These are phyloP conservation scores for Elaphomyces granulatus DNA, from an alignment of 495 filamentous ascomycete species.

Conservation along the genomic window DNA sequence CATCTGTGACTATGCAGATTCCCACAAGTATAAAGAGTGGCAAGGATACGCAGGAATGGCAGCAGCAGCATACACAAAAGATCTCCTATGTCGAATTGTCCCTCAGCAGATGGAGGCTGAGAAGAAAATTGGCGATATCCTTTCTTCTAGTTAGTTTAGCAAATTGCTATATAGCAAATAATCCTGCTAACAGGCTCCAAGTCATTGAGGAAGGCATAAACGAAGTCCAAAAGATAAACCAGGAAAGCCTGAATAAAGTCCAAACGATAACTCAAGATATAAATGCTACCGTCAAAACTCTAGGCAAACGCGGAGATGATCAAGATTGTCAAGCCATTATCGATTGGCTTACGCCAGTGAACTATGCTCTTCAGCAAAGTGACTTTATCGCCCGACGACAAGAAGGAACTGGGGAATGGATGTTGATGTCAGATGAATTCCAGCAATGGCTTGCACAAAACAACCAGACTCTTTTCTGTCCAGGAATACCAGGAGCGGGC, in stretches of 20 bases:
- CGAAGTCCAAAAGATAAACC: neutral
- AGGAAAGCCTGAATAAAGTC: neutral
- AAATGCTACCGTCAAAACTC: slow-evolving; percentile 25
- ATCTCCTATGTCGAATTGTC: slow-evolving; percentile 7
- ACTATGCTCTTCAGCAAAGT: slow-evolving; percentile 10
- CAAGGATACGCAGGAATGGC: slow-evolving; percentile 18
- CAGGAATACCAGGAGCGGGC: slow-evolving; percentile 28
- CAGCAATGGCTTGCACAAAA: slow-evolving; percentile 16
- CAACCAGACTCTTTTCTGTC: slow-evolving; percentile 27
- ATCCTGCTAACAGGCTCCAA: neutral
- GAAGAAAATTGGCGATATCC: neutral
- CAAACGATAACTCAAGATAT: neutral
- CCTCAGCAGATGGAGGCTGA: neutral
- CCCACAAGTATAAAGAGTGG: slow-evolving; percentile 23
- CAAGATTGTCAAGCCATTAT: slow-evolving; percentile 1
- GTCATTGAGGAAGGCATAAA: neutral
- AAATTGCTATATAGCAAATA: neutral
- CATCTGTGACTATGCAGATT: slow-evolving; percentile 23
- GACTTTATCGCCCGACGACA: slow-evolving; percentile 11
- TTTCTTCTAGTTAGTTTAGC: neutral
- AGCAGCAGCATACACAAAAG: slow-evolving; percentile 18
- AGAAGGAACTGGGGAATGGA: slow-evolving; percentile 28
- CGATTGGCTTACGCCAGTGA: slow-evolving; percentile 9
- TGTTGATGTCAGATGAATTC: slow-evolving; percentile 25
- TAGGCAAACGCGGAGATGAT: slow-evolving; percentile 29